Base-by-base conservation (phyloP, 352 stramenopile genomes). In the Phytophthora citricola region DNA sequence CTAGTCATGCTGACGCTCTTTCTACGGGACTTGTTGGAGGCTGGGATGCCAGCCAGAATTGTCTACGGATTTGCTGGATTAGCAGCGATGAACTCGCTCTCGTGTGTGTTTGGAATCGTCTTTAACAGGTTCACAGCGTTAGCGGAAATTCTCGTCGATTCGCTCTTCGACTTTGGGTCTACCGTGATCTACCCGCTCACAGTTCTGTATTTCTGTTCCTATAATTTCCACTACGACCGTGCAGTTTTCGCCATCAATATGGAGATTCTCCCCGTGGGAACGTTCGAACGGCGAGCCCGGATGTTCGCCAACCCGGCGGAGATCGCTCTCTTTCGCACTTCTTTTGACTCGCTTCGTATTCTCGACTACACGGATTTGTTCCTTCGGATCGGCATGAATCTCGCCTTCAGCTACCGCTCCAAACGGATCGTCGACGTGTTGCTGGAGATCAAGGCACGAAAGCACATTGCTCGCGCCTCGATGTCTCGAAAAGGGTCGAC, bases 341-440 rank as follows among this genome's bases (percentile, higher is more conserved):
- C 43, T 2, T 65, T 82, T 17, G 73, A 83, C 29, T 70, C 63
- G 10, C 58, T 83, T 36, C 66, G 69, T 2, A 75, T 83, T 47
- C 43, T 58, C 5, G 50, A 69, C 17, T n/a, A 36, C 1, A 31
- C 57, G 2, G 58, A 80, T 12, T 38, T 80, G 2, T 53, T 78
- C 17, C 38, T 80, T 6, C 66, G 66, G 11, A 52, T 86, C 2
- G 64, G 69, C 5, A 74, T 74, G 59, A 81, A 75, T 36, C 6
- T 76, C 2, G 62, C 73, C 4, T 78, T 83, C 31, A 65, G 47
- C 15, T 79, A 79, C 22, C 75, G 75, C 2, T 65, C 66, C 56
- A 72, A 76, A 39, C 63, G 73, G 3, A 70, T 85, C 27, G 47
- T 80, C 6, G 64, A 80, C 17, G 50, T 70, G 1, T 49, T 77